These are phyloP conservation scores for Lactuca sativa DNA, from an alignment of 129 eudicot genomes.

Conservation along the genomic window DNA sequence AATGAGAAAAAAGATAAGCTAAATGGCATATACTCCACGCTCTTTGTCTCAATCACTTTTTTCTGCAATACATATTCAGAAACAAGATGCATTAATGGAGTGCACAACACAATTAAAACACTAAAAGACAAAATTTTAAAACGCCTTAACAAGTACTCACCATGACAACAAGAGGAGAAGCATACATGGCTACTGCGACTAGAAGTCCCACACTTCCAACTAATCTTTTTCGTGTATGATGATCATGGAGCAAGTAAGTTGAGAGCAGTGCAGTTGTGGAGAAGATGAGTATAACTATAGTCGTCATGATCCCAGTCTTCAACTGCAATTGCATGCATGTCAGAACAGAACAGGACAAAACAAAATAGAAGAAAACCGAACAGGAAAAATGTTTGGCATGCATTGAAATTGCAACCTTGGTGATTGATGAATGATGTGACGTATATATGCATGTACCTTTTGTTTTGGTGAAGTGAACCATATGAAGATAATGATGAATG, in stretches of 20 bases:
- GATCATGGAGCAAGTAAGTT: slow-evolving; percentile 57
- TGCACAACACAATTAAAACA: background rate
- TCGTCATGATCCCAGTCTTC: slow-evolving; percentile 47
- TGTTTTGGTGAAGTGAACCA: slow-evolving; percentile 54
- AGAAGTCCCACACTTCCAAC: slow-evolving; percentile 75
- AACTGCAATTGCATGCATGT: slow-evolving; percentile 49
- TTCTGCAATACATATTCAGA: slow-evolving; percentile 46
- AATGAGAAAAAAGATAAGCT: slow-evolving; percentile 79
- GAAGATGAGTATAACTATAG: slow-evolving; percentile 38
- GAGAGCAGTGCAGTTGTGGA: slow-evolving; percentile 48
- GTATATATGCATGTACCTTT: slow-evolving; percentile 47
- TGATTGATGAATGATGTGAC: background rate
- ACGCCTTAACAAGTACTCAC: slow-evolving; percentile 40
- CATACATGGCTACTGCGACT: slow-evolving; percentile 72
- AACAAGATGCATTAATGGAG: background rate
- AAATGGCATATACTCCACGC: slow-evolving; percentile 92
- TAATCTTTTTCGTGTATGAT: slow-evolving; percentile 55
- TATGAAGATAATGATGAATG: slow-evolving; percentile 62
- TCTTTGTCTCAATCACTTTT: slow-evolving; percentile 75
- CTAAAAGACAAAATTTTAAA: background rate
- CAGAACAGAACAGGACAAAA: background rate
- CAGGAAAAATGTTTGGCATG: background rate
- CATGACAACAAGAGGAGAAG: slow-evolving; percentile 74
- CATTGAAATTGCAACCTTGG: slow-evolving; percentile 13
- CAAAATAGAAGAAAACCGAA: background rate